Evolutionary conservation across 345 rosid species (phyloP).

Genomic region (Hevea brasiliensis): DNA sequence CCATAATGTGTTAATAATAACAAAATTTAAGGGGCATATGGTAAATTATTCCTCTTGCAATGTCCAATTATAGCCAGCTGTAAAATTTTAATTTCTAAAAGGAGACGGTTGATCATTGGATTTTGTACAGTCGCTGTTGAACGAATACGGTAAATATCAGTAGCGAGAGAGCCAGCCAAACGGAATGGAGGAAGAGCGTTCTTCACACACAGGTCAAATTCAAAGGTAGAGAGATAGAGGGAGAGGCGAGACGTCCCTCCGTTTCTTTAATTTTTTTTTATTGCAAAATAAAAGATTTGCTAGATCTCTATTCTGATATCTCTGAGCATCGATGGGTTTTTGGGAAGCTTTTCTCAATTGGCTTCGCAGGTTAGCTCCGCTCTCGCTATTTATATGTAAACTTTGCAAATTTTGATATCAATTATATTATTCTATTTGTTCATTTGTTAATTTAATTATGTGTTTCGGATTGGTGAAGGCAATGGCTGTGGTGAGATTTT

Average conservation of each 20-base stretch:
- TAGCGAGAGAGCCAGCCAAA: neutral
- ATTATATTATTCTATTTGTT: neutral
- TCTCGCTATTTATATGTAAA: neutral
- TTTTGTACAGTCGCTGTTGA: neutral
- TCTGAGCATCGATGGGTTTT: conserved; percentile 25
- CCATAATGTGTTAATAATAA: too few relatives aligned
- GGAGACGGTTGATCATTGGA: too few relatives aligned
- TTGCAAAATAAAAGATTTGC: too few relatives aligned
- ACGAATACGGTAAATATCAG: too few relatives aligned
- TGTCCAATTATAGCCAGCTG: too few relatives aligned
- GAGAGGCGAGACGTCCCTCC: neutral
- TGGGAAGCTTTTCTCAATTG: conserved; percentile 45
- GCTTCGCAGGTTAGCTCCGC: conserved; percentile 34
- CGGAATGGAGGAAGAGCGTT: neutral
- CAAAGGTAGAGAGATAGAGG: neutral
- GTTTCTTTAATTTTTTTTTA: neutral
- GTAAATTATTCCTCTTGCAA: too few relatives aligned
- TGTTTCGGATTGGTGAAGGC: neutral
- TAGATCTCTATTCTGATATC: neutral
- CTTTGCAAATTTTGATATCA: too few relatives aligned
- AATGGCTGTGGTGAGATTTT: neutral
- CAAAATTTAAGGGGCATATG: too few relatives aligned
- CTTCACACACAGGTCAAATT: neutral
- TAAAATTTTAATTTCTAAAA: too few relatives aligned
- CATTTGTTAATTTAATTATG: neutral